phyloP scores from a whole-genome alignment of 371 early-diverging fungal genomes.

The Smittium culicis region DNA sequence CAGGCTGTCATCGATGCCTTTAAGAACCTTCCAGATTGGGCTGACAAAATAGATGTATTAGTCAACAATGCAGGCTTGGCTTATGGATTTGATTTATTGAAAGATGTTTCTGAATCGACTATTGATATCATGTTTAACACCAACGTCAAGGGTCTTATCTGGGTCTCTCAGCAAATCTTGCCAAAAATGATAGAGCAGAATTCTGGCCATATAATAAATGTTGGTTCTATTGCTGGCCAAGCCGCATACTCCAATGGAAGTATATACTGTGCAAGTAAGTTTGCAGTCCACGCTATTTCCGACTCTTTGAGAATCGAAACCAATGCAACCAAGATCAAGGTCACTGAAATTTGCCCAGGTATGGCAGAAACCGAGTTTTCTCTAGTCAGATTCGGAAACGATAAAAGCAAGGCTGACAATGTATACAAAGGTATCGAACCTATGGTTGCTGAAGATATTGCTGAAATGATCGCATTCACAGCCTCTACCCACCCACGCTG shows the following conservation, averaged over 20 bases:
- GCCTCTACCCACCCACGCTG: slow-evolving; percentile 47
- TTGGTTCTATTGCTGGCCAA: slow-evolving; percentile 57
- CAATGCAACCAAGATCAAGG: slow-evolving; percentile 56
- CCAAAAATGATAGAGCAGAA: slow-evolving; percentile 58
- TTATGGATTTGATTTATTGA: slow-evolving; percentile 63
- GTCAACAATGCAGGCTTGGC: slow-evolving; percentile 72
- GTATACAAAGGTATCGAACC: slow-evolving; percentile 69
- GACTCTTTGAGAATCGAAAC: slow-evolving; percentile 67
- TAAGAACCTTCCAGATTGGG: neutral
- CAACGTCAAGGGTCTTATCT: slow-evolving; percentile 74
- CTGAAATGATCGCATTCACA: slow-evolving; percentile 68
- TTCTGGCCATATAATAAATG: slow-evolving; percentile 71
- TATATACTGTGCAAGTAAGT: slow-evolving; percentile 83
- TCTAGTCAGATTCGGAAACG: slow-evolving; percentile 66
- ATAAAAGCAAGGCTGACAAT: slow-evolving; percentile 56
- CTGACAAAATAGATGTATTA: slow-evolving; percentile 47
- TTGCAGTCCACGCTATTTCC: slow-evolving; percentile 74
- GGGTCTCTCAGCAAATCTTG: slow-evolving; percentile 70
- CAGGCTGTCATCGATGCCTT: neutral
- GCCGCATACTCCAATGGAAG: slow-evolving; percentile 53
- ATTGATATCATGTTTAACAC: slow-evolving; percentile 77
- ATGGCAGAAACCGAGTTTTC: slow-evolving; percentile 89
- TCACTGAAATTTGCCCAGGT: slow-evolving; percentile 59
- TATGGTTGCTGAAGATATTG: slow-evolving; percentile 54
- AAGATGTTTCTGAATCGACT: slow-evolving; percentile 41